phyloP scores from a whole-genome alignment of 1,139 yeast species.

The Taiozyma onychis region DNA sequence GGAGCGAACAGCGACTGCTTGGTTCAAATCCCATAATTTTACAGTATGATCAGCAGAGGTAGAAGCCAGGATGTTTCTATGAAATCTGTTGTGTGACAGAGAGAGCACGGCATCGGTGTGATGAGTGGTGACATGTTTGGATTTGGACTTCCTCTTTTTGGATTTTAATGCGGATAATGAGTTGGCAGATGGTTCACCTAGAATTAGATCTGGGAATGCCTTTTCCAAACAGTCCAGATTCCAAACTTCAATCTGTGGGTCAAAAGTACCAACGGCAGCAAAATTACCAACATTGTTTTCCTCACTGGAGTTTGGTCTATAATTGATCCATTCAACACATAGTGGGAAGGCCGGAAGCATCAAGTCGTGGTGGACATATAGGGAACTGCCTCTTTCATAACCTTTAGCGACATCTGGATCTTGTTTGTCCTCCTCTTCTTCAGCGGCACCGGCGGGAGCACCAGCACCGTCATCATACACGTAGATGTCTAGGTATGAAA shows the following conservation, averaged over 20 bases:
- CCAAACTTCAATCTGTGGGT: slow-evolving; percentile 97
- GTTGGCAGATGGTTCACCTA: slow-evolving; percentile 68
- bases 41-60: slow-evolving; percentile 95
- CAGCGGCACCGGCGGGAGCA: slow-evolving; percentile 60
- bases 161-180: slow-evolving; percentile 35
- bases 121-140: slow-evolving; percentile 61
- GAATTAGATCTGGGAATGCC: slow-evolving; percentile 89
- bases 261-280: slow-evolving; percentile 96
- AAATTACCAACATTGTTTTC: slow-evolving; percentile 63
- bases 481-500: slow-evolving; percentile 87
- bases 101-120: slow-evolving; percentile 95
- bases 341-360: slow-evolving; percentile 97
- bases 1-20: slow-evolving; percentile 71
- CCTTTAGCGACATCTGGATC: slow-evolving; percentile 25
- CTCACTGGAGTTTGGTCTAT: slow-evolving; percentile 48
- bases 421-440: slow-evolving; percentile 20
- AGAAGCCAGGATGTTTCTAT: slow-evolving; percentile 83
- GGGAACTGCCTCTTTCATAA: slow-evolving; percentile 49
- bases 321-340: slow-evolving; percentile 93
- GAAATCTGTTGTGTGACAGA: slow-evolving; percentile 72
- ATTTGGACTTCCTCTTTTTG: slow-evolving; percentile 40
- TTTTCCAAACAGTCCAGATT: slow-evolving; percentile 88
- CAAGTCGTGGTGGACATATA: slow-evolving; percentile 93
- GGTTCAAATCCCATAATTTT: slow-evolving; percentile 88
- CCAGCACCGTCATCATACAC: slow-evolving; percentile 95